Base-by-base conservation (phyloP, 208 protist genomes). In the Leishmania guyanensis region DNA sequence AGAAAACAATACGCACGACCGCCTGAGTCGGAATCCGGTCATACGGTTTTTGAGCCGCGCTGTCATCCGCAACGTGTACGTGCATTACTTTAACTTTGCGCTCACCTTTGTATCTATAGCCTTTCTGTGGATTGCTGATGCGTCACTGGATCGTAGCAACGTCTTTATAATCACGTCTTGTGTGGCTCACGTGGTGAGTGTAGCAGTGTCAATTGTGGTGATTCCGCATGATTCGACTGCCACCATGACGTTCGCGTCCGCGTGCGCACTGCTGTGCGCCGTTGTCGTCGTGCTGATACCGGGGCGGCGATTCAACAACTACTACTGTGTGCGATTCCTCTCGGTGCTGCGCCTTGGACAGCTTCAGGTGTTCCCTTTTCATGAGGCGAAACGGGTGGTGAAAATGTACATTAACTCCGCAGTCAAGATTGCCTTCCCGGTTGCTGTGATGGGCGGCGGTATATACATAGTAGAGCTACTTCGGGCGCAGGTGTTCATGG, bases 311-410 rank as follows among this genome's bases (percentile, higher is more conserved):
- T 83, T 83, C 53, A 58, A 65, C 62, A 77, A 62, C 4, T 86
- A 84, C 62, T 93, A 93, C 77, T 87, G 84, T 72, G 56, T 92
- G 43, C 85, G 89, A 43, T 96, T 92, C 72, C 33, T 94, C 0
- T 96, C 93, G n/a, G 78, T 94, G 73, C 62, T 94, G 9, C 90
- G 93, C 9, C 51, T 94, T 17, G 86, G 83, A 3, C 93, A 96
- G 80, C 64, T 96, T 4, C 88, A 93, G 82, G 81, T 93, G 3
- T 87, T 88, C 56, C 89, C 87, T 8, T 90, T 93, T 36, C 68
- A 75, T 0, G 60, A 78, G 26, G 80, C 85, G 26, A 84, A 83
- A 16, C 77, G 83, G 22, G 89, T 93, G 58, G 46, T 91, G n/a
- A 85, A 89, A 75, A 81, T 88, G 65, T 94, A 90, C 75, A 78